A percentile compares a stretch with the other conserved stretches of the same genome.
phyloP scores from a whole-genome alignment of 2,329 filamentous ascomycete species.

The Dichotomopilus funicola region DNA sequence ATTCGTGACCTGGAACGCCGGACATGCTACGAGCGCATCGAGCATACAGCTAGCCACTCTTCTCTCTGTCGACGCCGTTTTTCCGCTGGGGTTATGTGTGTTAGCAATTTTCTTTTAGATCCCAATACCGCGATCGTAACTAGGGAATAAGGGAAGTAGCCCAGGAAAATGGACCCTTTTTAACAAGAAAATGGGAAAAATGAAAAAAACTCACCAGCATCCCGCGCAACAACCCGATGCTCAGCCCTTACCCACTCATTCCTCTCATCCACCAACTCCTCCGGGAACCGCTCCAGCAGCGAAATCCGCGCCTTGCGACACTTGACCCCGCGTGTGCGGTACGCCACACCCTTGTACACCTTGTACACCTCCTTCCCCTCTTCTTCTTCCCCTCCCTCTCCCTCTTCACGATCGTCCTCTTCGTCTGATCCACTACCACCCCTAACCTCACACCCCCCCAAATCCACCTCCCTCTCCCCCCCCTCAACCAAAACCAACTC shows the following conservation, averaged over 20 bases:
- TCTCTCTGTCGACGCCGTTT: slow-evolving; percentile 14
- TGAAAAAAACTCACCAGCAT: slow-evolving; percentile 4
- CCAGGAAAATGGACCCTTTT: neutral
- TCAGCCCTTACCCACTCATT: slow-evolving; percentile 18
- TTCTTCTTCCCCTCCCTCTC: neutral
- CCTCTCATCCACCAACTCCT: slow-evolving; percentile 16
- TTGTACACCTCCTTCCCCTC: neutral
- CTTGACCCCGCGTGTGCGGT: slow-evolving; percentile 6
- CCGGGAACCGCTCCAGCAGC: slow-evolving; percentile 15
- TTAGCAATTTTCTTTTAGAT: neutral
- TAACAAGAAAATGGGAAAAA: neutral
- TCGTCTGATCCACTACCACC: neutral
- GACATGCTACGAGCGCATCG: neutral
- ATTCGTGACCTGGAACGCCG: too few relatives aligned
- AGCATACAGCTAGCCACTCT: slow-evolving; percentile 8
- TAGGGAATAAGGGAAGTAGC: neutral
- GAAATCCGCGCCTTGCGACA: slow-evolving; percentile 3
- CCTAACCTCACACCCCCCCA: neutral
- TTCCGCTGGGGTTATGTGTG: slow-evolving; percentile 6
- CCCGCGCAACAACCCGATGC: slow-evolving; percentile 11
- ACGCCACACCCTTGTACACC: slow-evolving; percentile 9
- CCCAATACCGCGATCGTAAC: neutral
- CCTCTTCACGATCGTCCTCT: neutral
- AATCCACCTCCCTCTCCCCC: neutral
- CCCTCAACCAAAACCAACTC: slow-evolving; percentile 12